These are phyloP conservation scores for Xylariaceae sp. DNA, from an alignment of 2,329 filamentous ascomycete genomes.

Conservation along the genomic window DNA sequence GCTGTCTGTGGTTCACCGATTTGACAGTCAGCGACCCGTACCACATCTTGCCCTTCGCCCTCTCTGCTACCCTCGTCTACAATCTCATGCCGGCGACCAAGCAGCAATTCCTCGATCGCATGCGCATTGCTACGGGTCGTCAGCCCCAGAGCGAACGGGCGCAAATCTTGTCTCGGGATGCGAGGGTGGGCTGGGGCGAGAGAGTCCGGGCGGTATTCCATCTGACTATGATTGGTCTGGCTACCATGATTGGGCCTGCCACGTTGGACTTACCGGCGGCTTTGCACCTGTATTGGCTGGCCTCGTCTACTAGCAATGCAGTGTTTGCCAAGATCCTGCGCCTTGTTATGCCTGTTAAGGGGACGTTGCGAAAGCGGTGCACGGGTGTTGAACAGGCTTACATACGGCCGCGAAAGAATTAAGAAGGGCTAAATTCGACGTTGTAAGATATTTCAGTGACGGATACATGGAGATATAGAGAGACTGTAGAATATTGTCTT, in stretches of 20 bases:
- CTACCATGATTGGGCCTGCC: constrained; percentile 32
- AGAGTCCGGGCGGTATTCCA: constrained; percentile 22
- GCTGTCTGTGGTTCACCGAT: constrained; percentile 52
- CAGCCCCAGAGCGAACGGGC: background rate
- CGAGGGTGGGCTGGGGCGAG: background rate
- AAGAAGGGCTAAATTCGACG: background rate
- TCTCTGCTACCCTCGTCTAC: constrained; percentile 34
- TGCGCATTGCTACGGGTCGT: constrained; percentile 5
- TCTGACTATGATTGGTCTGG: constrained; percentile 29
- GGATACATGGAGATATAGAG: background rate
- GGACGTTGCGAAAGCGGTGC: constrained; percentile 16
- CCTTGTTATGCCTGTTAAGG: constrained; percentile 25
- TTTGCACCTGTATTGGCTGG: constrained; percentile 42
- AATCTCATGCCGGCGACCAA: constrained; percentile 33
- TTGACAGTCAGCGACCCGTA: constrained; percentile 49
- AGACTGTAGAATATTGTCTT: background rate
- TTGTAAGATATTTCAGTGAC: background rate
- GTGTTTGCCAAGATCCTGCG: constrained; percentile 22
- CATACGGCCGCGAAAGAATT: constrained; percentile 19
- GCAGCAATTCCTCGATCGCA: constrained; percentile 23
- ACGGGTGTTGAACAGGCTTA: constrained; percentile 18
- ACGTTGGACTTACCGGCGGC: constrained; percentile 39
- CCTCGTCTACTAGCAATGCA: constrained; percentile 30
- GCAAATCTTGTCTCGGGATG: background rate
- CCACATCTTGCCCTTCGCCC: constrained; percentile 41